Evolutionary conservation across 108 stramenopile genomes (phyloP).

Genomic region (Aurantiochytrium sp.): DNA sequence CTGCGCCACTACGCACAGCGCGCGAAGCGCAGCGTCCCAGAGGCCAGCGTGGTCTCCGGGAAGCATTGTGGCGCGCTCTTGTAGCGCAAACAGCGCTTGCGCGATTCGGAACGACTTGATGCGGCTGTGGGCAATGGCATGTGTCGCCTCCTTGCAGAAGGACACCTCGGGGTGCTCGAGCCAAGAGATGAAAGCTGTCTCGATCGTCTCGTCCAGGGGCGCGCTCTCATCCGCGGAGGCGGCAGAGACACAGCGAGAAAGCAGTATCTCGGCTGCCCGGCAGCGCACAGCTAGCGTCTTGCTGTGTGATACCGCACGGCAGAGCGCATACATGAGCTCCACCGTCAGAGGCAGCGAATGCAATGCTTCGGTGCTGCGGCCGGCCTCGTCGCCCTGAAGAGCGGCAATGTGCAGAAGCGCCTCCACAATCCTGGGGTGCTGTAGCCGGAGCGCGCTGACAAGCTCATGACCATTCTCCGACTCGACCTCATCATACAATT

Average conservation of each 20-base stretch:
- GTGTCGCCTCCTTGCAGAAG: not conserved
- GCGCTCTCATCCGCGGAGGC: not conserved
- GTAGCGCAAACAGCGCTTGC: not conserved
- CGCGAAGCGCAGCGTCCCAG: not conserved
- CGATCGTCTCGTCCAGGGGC: not conserved
- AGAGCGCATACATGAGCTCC: not conserved
- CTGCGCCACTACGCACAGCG: not conserved
- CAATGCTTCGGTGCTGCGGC: not conserved
- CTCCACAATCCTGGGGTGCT: not conserved
- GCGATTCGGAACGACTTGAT: not conserved
- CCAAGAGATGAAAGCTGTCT: not conserved
- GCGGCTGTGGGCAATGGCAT: not conserved
- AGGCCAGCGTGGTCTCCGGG: not conserved
- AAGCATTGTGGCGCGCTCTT: not conserved
- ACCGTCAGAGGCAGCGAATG: not conserved
- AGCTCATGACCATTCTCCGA: not conserved
- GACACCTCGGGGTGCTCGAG: not conserved
- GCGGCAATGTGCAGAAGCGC: not conserved
- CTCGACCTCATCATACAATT: conserved; percentile 8
- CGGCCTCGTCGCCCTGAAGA: no score
- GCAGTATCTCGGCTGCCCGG: not conserved
- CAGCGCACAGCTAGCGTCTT: not conserved
- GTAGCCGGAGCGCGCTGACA: not conserved
- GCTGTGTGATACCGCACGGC: not conserved
- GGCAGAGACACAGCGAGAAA: not conserved